These are phyloP conservation scores for Rehmannia glutinosa DNA, from an alignment of 257 asterid species.

Conservation along the genomic window DNA sequence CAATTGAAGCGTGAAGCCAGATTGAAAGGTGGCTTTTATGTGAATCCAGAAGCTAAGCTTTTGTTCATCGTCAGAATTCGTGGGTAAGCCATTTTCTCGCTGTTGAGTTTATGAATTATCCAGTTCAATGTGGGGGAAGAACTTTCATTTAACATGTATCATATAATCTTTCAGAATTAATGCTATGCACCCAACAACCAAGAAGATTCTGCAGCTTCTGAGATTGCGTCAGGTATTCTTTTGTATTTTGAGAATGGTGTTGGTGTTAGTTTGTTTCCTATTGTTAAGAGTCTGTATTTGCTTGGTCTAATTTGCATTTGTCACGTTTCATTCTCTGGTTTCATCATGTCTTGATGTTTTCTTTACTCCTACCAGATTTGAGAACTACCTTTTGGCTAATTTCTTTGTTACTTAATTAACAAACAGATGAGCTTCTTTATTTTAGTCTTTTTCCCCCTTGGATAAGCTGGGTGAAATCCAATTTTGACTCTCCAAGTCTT, in stretches of 20 bases:
- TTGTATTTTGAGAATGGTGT: neutral
- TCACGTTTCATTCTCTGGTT: neutral
- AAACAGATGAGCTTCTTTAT: too few relatives aligned
- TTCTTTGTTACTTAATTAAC: too few relatives aligned
- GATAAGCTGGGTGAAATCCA: too few relatives aligned
- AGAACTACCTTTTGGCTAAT: too few relatives aligned
- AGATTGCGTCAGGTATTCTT: slow-evolving; percentile 54
- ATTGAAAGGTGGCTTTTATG: slow-evolving; percentile 83
- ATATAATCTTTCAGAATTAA: slow-evolving; percentile 42
- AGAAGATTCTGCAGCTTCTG: slow-evolving; percentile 69
- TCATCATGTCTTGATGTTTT: too few relatives aligned
- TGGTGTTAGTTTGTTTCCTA: neutral
- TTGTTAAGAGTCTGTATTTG: neutral
- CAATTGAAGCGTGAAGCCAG: slow-evolving; percentile 74
- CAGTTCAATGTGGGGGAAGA: neutral
- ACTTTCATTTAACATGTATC: neutral
- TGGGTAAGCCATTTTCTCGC: slow-evolving; percentile 36
- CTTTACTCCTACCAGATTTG: too few relatives aligned
- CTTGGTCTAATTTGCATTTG: neutral
- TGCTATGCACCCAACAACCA: slow-evolving; percentile 64
- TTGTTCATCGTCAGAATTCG: slow-evolving; percentile 64
- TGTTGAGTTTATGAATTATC: neutral
- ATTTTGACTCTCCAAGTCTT: too few relatives aligned
- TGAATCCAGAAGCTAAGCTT: slow-evolving; percentile 63
- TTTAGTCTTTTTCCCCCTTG: too few relatives aligned